Evolutionary conservation across 2,329 filamentous ascomycete genomes (phyloP).

Genomic region (Colletotrichum tabaci): DNA sequence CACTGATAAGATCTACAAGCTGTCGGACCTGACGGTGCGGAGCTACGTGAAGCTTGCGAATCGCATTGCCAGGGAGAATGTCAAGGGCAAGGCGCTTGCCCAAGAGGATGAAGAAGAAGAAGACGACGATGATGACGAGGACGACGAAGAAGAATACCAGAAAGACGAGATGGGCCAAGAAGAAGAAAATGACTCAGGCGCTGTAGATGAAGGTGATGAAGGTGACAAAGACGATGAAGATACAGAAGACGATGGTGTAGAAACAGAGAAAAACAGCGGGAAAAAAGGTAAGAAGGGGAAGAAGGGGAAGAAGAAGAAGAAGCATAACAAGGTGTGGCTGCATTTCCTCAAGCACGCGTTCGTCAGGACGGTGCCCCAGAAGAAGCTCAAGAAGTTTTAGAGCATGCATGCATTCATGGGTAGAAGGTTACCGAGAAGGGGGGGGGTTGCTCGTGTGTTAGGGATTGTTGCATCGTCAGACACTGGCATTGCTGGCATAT

Average conservation of each 20-base stretch:
- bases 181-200: constrained; percentile 49
- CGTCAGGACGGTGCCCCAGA: constrained; percentile 77
- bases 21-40: constrained; percentile 87
- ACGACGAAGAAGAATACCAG: constrained; percentile 45
- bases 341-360: constrained; percentile 86
- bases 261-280: constrained; percentile 62
- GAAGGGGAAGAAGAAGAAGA: constrained; percentile 62
- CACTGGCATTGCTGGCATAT: constrained; percentile 2
- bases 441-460: neutral
- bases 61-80: constrained; percentile 74
- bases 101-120: constrained; percentile 49
- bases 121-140: constrained; percentile 44
- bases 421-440: neutral
- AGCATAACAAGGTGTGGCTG: constrained; percentile 80
- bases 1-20: constrained; percentile 79
- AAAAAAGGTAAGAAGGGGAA: constrained; percentile 58
- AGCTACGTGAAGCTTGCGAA: constrained; percentile 86
- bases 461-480: constrained; percentile 1
- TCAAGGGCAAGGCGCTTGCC: constrained; percentile 42
- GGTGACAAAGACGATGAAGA: constrained; percentile 47
- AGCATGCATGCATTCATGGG: neutral
- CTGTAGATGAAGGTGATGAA: constrained; percentile 48
- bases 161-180: constrained; percentile 47
- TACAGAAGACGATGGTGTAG: constrained; percentile 45
- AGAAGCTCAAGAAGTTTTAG: constrained; percentile 71